Evolutionary conservation across 306 rosid species (phyloP).

Genomic region (Abrus precatorius): DNA sequence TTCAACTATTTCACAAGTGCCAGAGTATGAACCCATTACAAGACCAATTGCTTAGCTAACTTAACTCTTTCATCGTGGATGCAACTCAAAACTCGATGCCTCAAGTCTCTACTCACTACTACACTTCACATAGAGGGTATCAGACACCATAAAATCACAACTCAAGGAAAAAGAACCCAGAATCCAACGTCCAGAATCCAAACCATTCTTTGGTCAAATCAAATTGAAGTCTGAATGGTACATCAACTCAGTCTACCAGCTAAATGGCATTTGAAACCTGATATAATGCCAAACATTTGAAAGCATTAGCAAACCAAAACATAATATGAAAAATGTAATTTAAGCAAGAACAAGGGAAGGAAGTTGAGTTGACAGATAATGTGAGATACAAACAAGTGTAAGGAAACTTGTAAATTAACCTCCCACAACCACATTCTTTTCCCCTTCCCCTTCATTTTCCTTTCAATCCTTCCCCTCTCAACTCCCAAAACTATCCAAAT

Average conservation of each 20-base stretch:
- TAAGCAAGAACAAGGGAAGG: background rate
- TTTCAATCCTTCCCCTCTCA: background rate
- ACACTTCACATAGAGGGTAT: conserved; percentile 32
- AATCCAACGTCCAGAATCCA: conserved; percentile 36
- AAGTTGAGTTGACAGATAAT: background rate
- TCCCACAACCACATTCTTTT: background rate
- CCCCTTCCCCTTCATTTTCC: conserved; percentile 20
- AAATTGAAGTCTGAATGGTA: conserved; percentile 8
- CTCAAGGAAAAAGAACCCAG: conserved; percentile 12
- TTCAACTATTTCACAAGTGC: conserved; percentile 91
- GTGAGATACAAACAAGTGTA: background rate
- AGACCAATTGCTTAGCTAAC: conserved; percentile 35
- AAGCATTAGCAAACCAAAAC: conserved; percentile 44
- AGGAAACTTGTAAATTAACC: background rate
- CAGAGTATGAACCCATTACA: conserved; percentile 82
- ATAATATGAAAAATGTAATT: conserved; percentile 26
- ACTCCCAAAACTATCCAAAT: background rate
- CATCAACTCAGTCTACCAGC: conserved; percentile 31
- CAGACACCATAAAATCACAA: conserved; percentile 31
- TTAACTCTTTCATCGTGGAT: conserved; percentile 2
- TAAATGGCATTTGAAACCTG: conserved; percentile 47
- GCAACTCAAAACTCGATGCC: conserved; percentile 28
- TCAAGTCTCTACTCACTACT: conserved; percentile 28
- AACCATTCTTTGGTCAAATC: conserved; percentile 39
- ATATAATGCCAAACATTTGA: conserved; percentile 35